Evolutionary conservation across 495 filamentous ascomycete genomes (phyloP), one percentile per base, ranked within the genome.

Genomic region (Parmelia sp.): DNA sequence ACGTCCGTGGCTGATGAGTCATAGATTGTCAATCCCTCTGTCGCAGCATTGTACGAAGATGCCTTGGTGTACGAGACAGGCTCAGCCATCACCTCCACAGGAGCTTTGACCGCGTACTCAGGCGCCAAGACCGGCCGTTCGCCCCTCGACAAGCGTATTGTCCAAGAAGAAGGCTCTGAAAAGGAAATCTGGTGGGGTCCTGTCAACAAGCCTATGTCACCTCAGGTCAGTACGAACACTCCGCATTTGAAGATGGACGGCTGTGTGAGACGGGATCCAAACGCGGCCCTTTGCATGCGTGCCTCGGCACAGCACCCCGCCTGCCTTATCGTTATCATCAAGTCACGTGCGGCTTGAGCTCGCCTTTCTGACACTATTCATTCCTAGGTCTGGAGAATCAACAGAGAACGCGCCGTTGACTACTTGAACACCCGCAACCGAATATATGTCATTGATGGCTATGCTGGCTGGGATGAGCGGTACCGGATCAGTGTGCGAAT

Each of bases 401-500:
- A 97, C 87, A 88, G 94, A 70, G 94, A 98, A 78, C 93, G 94
- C 79, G 94, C 94, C 64, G 85, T 98, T 74, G 94, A 98, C 80
- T 98, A 97, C 80, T 84, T 98, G 65, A 98, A 98, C 83, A 98
- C 94, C 62, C 83, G 95, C 70, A 96, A 96, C 75, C 90, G 94
- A 72, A 98, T 98, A 80, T 98, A 98, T 77, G 94, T 98, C 65
- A 80, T 98, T 65, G 94, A 98, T 79, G 94, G 94, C 66, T 98
- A 86, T 75, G 94, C 94, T 65, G 94, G 94, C 71, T 98, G 94
- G 94, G 94, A 98, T 71, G 88, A 95, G 83, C 91, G 93, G 73
- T 98, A 98, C 84, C 84, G 92, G 65, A 97, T 98, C 81, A 89
- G 86, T 71, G 94, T 98, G 72, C 95, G 94, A 69, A 93, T 98